Percentiles rank a stretch among this genome's conserved stretches.
Evolutionary conservation across 345 rosid species (phyloP).

Genomic region (Erucastrum elatum): DNA sequence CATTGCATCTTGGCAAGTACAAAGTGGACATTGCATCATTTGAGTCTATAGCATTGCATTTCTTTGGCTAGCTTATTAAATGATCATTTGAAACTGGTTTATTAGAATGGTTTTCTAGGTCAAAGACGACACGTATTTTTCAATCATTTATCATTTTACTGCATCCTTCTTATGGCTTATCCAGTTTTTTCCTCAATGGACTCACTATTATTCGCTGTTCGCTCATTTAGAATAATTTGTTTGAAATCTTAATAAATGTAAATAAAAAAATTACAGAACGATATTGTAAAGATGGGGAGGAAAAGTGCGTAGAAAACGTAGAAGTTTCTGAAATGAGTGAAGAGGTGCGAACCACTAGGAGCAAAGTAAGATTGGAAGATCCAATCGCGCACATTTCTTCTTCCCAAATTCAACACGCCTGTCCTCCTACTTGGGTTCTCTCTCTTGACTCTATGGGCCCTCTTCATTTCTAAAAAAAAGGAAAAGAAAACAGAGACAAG

Average conservation of each 20-base stretch:
- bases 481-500: neutral
- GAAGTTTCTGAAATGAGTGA: neutral
- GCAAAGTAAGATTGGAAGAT: neutral
- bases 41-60: neutral
- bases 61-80: neutral
- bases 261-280: neutral
- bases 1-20: neutral
- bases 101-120: neutral
- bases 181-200: neutral
- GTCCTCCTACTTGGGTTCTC: neutral
- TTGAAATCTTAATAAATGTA: neutral
- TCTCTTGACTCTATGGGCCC: no score
- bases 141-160: neutral
- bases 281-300: neutral
- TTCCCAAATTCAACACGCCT: neutral
- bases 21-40: neutral
- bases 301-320: neutral
- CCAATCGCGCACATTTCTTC: neutral
- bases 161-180: neutral
- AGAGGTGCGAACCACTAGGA: neutral
- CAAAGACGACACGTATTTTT: neutral
- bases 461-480: neutral
- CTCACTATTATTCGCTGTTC: neutral
- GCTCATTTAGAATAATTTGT: neutral
- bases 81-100: neutral